Evolutionary conservation across 2,329 filamentous ascomycete genomes (phyloP).

Genomic region (Penicillium sp.): DNA sequence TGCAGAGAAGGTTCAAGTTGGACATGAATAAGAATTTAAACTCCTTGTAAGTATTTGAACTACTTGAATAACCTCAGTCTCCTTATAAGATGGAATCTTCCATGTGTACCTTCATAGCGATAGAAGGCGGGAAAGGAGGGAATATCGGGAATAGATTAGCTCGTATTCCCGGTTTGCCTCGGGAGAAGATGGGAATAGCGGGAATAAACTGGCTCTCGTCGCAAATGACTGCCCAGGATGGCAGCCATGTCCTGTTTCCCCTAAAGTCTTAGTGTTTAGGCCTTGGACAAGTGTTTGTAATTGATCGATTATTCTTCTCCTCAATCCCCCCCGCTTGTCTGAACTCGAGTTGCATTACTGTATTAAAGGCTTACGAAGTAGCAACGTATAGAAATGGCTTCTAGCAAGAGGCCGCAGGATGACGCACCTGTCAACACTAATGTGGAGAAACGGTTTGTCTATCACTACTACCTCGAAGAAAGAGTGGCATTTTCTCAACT

Average conservation of each 20-base stretch:
- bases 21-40: too few relatives aligned
- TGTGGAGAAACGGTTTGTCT: conserved; percentile 3
- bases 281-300: not conserved
- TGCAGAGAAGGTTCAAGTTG: too few relatives aligned
- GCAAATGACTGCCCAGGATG: not conserved
- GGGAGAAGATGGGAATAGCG: too few relatives aligned
- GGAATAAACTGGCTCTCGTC: not conserved
- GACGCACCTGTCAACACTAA: not conserved
- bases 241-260: too few relatives aligned
- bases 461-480: not conserved
- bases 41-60: too few relatives aligned
- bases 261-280: not conserved
- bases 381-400: not conserved
- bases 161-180: conserved; percentile 1
- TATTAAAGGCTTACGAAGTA: not conserved
- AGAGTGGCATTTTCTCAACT: not conserved
- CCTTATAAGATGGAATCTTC: too few relatives aligned
- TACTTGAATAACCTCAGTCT: too few relatives aligned
- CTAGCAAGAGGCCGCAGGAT: not conserved
- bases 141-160: too few relatives aligned
- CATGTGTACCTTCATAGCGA: too few relatives aligned
- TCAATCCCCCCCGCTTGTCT: not conserved
- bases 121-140: too few relatives aligned
- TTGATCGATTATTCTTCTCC: not conserved
- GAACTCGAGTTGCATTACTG: not conserved